phyloP scores from a whole-genome alignment of 768 basidiomycete species.

The Lactifluus hygrophoroides region DNA sequence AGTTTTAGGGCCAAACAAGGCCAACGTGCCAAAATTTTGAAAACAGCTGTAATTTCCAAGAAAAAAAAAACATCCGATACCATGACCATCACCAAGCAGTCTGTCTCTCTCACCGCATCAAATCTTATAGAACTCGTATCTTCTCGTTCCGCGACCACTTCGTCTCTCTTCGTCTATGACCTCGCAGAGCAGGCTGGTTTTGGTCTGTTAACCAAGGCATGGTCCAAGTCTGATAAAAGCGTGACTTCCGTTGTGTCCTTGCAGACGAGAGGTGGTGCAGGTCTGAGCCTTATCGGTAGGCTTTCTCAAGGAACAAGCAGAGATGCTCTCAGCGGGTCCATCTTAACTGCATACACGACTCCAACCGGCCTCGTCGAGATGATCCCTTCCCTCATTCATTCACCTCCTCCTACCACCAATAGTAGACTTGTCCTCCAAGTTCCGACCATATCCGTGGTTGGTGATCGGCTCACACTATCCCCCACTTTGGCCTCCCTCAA shows the following conservation, averaged over 20 bases:
- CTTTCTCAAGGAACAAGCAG: constrained; percentile 72
- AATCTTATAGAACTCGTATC: constrained; percentile 61
- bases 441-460: constrained; percentile 59
- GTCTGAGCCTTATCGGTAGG: constrained; percentile 68
- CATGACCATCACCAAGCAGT: constrained; percentile 22
- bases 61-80: too few relatives aligned
- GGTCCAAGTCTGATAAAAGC: constrained; percentile 37
- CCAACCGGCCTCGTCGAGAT: constrained; percentile 78
- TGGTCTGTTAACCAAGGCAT: constrained; percentile 61
- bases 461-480: constrained; percentile 58
- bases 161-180: constrained; percentile 73
- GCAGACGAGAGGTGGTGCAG: constrained; percentile 82
- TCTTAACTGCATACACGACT: constrained; percentile 75
- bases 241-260: constrained; percentile 54
- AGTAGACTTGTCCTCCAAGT: constrained; percentile 79
- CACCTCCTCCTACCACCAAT: constrained; percentile 52
- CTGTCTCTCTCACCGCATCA: constrained; percentile 40
- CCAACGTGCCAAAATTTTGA: too few relatives aligned
- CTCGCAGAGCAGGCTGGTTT: constrained; percentile 80
- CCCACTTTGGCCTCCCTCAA: constrained; percentile 69
- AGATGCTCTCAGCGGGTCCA: constrained; percentile 48
- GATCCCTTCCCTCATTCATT: constrained; percentile 64
- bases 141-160: constrained; percentile 46
- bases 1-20: too few relatives aligned
- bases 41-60: too few relatives aligned